phyloP scores from a whole-genome alignment of 306 rosid species.

The Cicer judaicum region DNA sequence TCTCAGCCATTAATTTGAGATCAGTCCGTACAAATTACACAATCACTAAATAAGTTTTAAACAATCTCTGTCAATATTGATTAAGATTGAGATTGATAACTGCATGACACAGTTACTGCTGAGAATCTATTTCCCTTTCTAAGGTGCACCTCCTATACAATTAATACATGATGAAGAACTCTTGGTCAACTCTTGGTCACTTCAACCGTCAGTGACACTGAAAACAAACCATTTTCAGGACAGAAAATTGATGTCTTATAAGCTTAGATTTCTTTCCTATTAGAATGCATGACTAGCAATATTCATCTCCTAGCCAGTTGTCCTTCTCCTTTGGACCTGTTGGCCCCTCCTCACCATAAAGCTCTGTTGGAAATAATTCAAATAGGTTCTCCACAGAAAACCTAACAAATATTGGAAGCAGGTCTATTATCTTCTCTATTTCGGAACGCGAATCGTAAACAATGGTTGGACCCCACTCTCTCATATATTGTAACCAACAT shows the following conservation, averaged over 20 bases:
- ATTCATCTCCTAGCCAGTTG: constrained; percentile 91
- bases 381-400: constrained; percentile 81
- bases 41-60: too few relatives aligned
- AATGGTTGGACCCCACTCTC: constrained; percentile 94
- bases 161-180: constrained; percentile 12
- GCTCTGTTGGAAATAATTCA: constrained; percentile 84
- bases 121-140: not conserved
- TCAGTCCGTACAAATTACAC: too few relatives aligned
- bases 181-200: constrained; percentile 29
- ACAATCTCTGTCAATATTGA: too few relatives aligned
- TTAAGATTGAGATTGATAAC: too few relatives aligned
- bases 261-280: constrained; percentile 25
- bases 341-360: constrained; percentile 94
- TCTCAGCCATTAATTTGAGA: too few relatives aligned
- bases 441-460: constrained; percentile 70
- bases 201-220: constrained; percentile 5
- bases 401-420: constrained; percentile 77
- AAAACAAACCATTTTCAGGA: constrained; percentile 18
- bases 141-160: constrained; percentile 43
- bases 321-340: constrained; percentile 96
- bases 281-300: constrained; percentile 50
- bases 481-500: constrained; percentile 94
- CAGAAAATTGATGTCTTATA: constrained; percentile 6
- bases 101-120: too few relatives aligned
- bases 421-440: constrained; percentile 70